Evolutionary conservation across 768 basidiomycete genomes (phyloP).

Genomic region (Calocybe gangraenosa): DNA sequence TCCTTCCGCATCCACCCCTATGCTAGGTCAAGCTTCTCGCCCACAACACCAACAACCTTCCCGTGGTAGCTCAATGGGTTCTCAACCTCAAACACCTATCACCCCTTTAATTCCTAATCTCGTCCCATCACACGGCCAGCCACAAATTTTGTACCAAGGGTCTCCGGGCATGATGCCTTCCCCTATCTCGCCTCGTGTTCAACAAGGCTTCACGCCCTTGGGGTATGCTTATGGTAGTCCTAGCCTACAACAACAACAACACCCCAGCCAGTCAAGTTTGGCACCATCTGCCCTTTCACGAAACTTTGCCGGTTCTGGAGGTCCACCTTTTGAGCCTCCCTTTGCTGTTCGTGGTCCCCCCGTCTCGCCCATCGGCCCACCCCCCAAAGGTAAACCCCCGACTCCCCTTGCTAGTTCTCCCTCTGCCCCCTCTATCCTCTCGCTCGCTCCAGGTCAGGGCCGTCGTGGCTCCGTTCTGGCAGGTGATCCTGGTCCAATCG

Average conservation of each 20-base stretch:
- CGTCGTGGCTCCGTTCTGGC: constrained; percentile 40
- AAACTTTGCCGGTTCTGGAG: constrained; percentile 41
- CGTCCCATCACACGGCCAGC: constrained; percentile 36
- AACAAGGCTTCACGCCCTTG: constrained; percentile 45
- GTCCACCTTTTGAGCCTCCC: constrained; percentile 49
- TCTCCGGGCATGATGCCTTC: constrained; percentile 39
- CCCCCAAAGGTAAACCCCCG: constrained; percentile 41
- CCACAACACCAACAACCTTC: constrained; percentile 27
- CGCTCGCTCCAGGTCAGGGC: constrained; percentile 44
- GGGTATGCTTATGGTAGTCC: constrained; percentile 50
- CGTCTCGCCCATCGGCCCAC: constrained; percentile 53
- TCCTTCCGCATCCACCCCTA: constrained; percentile 21
- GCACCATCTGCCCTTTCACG: constrained; percentile 54
- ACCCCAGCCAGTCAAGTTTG: constrained; percentile 31
- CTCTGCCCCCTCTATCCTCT: constrained; percentile 31
- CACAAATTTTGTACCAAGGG: constrained; percentile 42
- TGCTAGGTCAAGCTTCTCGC: constrained; percentile 26
- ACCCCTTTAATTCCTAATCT: constrained; percentile 43
- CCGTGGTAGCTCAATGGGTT: constrained; percentile 31
- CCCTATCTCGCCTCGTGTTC: constrained; percentile 52
- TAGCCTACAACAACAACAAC: constrained; percentile 31
- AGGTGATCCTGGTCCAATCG: constrained; percentile 56
- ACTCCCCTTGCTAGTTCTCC: constrained; percentile 24
- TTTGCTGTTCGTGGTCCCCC: constrained; percentile 38
- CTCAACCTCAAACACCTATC: constrained; percentile 48